Evolutionary conservation across 2,329 filamentous ascomycete species (phyloP).

Genomic region (Exophiala bonariae): DNA sequence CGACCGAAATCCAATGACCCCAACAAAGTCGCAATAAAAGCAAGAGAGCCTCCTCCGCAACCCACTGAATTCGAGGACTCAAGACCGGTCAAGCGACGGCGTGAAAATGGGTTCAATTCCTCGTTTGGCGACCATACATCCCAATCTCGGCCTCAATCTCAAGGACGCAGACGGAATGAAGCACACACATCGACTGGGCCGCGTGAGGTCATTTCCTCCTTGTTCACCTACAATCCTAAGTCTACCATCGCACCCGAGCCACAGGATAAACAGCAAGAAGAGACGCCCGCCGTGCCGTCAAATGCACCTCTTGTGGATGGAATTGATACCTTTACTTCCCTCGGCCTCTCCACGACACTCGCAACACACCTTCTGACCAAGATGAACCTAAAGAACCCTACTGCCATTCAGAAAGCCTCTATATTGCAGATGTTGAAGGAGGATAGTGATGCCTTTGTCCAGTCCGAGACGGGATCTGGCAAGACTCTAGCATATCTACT

Average conservation of each 20-base stretch:
- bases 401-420: slow-evolving; percentile 89
- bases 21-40: slow-evolving; percentile 15
- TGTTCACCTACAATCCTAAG: slow-evolving; percentile 89
- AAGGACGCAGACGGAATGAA: slow-evolving; percentile 10
- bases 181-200: slow-evolving; percentile 25
- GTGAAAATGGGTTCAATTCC: slow-evolving; percentile 40
- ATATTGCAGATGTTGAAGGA: slow-evolving; percentile 77
- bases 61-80: slow-evolving; percentile 32
- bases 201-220: slow-evolving; percentile 76
- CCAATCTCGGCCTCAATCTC: slow-evolving; percentile 5
- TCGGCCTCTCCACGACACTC: slow-evolving; percentile 78
- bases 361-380: slow-evolving; percentile 82
- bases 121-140: slow-evolving; percentile 14
- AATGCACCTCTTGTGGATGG: slow-evolving; percentile 88
- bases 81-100: slow-evolving; percentile 43
- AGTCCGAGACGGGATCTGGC: slow-evolving; percentile 95
- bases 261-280: slow-evolving; percentile 37
- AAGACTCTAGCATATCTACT: slow-evolving; percentile 96
- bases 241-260: slow-evolving; percentile 43
- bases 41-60: slow-evolving; percentile 1
- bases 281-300: slow-evolving; percentile 68
- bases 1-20: slow-evolving; percentile 30
- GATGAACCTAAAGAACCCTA: slow-evolving; percentile 85
- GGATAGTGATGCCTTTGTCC: slow-evolving; percentile 89
- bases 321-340: slow-evolving; percentile 78